Percentiles rank a stretch among this genome's conserved stretches.
Evolutionary conservation across 352 stramenopile genomes (phyloP).

Genomic region (Phytophthora syringae): DNA sequence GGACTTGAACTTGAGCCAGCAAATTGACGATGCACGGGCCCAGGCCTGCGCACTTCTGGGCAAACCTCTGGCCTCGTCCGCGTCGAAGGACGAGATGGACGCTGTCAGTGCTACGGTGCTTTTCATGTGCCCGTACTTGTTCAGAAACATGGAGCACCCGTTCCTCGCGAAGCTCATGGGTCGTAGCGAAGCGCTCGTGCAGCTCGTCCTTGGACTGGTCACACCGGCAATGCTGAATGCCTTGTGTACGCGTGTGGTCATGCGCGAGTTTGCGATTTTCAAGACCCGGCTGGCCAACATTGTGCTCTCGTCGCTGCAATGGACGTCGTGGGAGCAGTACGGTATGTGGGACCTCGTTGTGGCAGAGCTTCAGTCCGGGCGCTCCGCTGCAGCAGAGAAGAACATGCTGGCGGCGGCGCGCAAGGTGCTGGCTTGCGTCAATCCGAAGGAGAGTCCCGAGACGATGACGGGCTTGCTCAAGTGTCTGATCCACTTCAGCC

Average conservation of each 20-base stretch:
- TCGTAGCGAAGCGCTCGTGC: conserved; percentile 71
- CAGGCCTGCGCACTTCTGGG: conserved; percentile 67
- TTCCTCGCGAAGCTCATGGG: conserved; percentile 65
- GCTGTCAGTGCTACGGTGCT: conserved; percentile 67
- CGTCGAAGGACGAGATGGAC: conserved; percentile 62
- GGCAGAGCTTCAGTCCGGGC: conserved; percentile 58
- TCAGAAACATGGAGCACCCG: conserved; percentile 67
- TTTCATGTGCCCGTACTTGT: conserved; percentile 72
- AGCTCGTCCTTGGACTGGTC: conserved; percentile 66
- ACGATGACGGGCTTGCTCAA: conserved; percentile 81
- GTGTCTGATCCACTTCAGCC: conserved; percentile 73
- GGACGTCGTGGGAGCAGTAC: conserved; percentile 87
- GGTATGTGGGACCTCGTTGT: conserved; percentile 83
- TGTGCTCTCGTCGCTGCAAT: conserved; percentile 77
- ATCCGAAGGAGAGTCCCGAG: conserved; percentile 72
- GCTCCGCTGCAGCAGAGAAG: conserved; percentile 48
- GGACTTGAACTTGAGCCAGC: conserved; percentile 73
- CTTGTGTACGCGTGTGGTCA: conserved; percentile 65
- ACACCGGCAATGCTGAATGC: conserved; percentile 66
- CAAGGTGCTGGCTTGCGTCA: conserved; percentile 81
- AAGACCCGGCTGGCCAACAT: conserved; percentile 74
- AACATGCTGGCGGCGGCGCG: conserved; percentile 71
- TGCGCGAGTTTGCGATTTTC: conserved; percentile 82
- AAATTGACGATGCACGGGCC: conserved; percentile 79
- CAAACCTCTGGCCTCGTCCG: conserved; percentile 28